Percentiles rank a stretch among this genome's conserved stretches.
These are phyloP conservation scores for Apiospora sp. DNA, from an alignment of 2,329 filamentous ascomycete species.

Conservation along the genomic window DNA sequence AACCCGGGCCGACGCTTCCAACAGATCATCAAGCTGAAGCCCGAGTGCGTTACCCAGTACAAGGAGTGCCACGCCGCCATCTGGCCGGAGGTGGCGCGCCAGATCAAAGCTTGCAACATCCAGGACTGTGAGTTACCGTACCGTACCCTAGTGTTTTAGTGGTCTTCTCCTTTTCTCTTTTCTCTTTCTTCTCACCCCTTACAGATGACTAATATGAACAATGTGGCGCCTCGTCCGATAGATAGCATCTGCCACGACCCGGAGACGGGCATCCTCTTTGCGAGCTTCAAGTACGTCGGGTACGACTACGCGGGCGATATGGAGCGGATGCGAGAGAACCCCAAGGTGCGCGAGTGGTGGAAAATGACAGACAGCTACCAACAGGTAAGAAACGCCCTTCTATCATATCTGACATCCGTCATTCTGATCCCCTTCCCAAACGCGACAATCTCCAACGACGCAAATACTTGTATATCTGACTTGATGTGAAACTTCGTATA, in stretches of 20 bases:
- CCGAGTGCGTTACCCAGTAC: slow-evolving; percentile 71
- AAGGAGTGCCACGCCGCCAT: slow-evolving; percentile 77
- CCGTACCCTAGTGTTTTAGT: not conserved
- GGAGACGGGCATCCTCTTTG: slow-evolving; percentile 70
- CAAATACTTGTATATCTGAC: not conserved
- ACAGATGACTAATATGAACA: not conserved
- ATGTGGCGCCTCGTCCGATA: slow-evolving; percentile 40
- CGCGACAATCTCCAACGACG: too few species aligned
- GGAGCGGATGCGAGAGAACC: slow-evolving; percentile 76
- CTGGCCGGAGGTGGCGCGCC: slow-evolving; percentile 79
- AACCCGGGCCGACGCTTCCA: slow-evolving; percentile 66
- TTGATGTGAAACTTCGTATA: slow-evolving; percentile 27
- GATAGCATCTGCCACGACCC: slow-evolving; percentile 79
- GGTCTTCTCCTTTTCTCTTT: not conserved
- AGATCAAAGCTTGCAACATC: slow-evolving; percentile 80
- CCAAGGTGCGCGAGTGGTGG: slow-evolving; percentile 82
- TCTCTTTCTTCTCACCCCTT: not conserved
- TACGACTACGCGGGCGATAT: slow-evolving; percentile 77
- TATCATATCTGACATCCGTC: not conserved
- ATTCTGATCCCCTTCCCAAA: not conserved
- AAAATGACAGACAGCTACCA: slow-evolving; percentile 80
- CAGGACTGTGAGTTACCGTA: slow-evolving; percentile 66
- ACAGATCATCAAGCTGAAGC: slow-evolving; percentile 77
- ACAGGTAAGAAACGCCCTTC: slow-evolving; percentile 50
- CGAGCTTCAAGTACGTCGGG: slow-evolving; percentile 81